Base-by-base conservation (phyloP, 225 moss, liverwort and hornwort genomes). In the Straminergon stramineum region DNA sequence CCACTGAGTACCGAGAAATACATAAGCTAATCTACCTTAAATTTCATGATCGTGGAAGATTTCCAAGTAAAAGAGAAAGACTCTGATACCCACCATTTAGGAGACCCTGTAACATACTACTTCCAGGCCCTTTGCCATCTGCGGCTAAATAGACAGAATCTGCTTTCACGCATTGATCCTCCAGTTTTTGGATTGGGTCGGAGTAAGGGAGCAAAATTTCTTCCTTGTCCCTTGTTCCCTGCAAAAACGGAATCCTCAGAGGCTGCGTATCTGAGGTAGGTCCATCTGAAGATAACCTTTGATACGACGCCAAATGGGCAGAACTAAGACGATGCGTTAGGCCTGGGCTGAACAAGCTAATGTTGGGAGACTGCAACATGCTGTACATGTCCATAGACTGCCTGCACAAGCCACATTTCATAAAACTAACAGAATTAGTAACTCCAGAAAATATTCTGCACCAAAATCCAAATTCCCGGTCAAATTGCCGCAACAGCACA, bases 321-420 rank as follows among this genome's bases (percentile, higher is more conserved):
- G 92, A 91, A 86, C 98, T 93, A 62, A 96, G 91, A 57, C 97
- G 95, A 39, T 94, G 85, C 51, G 94, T 84, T 1, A 97, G 88
- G 35, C 94, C 93, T 11, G 98, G 98, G 91, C 98, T 99, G 73
- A 95, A 97, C 62, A 97, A 68, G 74, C 91, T 93, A 61, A 99
- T 91, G 91, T 83, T 96, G 39, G 96, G 94, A 41, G 98, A 97
- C 62, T 90, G 94, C 67, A 97, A 68, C 63, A 91, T 91, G 88
- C 96, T 96, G 90, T 95, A 95, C 89, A 91, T 94, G 77, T 96
- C 98, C 96, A 99, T 99, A 43, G 98, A 99, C 56, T 97, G 95
- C 92, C 97, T 98, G 96, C 88, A 88, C 23, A 18, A 64, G 88
- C 41, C 84, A 88, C 66, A 89, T 84, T 45, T 64, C 79, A 75